phyloP scores from a whole-genome alignment of 176 grass and related monocot genomes.

The Eragrostis curvula region DNA sequence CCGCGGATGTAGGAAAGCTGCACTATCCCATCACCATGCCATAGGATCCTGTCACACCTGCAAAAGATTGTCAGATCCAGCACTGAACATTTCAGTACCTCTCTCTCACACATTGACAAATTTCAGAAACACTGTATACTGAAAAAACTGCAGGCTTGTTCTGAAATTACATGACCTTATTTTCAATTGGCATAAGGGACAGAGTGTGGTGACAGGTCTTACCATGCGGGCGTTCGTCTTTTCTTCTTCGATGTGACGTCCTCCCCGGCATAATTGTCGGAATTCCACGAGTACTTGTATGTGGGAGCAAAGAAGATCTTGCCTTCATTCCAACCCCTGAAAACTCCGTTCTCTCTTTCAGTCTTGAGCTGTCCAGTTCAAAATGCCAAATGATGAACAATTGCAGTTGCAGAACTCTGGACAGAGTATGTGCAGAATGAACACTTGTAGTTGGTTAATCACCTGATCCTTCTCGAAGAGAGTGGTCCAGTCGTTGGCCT shows the following conservation, averaged over 20 bases:
- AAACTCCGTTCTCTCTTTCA: constrained; percentile 76
- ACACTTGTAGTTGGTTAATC: background rate
- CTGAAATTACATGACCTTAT: background rate
- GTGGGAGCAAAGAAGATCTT: constrained; percentile 90
- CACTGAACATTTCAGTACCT: background rate
- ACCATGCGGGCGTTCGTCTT: constrained; percentile 94
- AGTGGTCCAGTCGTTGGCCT: constrained; percentile 71
- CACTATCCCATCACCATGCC: constrained; percentile 83
- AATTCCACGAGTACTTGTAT: constrained; percentile 93
- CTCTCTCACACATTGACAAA: background rate
- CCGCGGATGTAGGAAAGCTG: constrained; percentile 86
- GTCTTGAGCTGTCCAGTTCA: constrained; percentile 61
- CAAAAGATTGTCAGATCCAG: background rate
- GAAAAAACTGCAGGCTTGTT: background rate
- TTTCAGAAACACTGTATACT: background rate
- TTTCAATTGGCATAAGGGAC: background rate
- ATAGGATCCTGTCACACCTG: constrained; percentile 93
- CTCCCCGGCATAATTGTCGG: constrained; percentile 70
- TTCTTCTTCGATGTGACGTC: constrained; percentile 77
- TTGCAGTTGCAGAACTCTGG: background rate
- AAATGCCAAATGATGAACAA: background rate
- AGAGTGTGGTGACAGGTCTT: background rate
- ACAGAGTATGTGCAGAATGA: background rate
- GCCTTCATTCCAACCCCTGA: constrained; percentile 84
- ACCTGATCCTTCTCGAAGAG: constrained; percentile 94